Base-by-base conservation (phyloP, 2,329 filamentous ascomycete species). In the Botryotinia calthae region DNA sequence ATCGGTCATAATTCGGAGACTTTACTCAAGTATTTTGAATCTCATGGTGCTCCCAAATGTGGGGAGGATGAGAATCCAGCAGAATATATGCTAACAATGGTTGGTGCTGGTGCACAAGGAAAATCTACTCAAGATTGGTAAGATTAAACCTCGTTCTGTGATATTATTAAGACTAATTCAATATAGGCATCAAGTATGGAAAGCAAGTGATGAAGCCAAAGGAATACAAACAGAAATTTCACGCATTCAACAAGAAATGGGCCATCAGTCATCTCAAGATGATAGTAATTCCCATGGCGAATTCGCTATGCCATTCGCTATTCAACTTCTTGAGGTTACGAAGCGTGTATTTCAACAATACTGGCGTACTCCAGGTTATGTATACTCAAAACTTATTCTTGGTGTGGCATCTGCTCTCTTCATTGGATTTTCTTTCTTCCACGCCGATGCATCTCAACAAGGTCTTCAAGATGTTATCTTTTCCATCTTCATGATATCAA, bases 351-450 rank as follows among this genome's bases (percentile, higher is more conserved):
- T 93, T 81, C 86, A 91, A 78, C 92, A 94, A 80, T 93, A 93
- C 84, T 95, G 92, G 91, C 88, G 92, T 69, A 92, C 87, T 1
- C 92, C 92, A 0, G 85, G 87, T 1, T 95, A 94, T 82, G 90
- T 95, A 78, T 93, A 92, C 82, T 88, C 89, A 71, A 94, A 94
- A 82, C 78, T 86, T 1, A 81, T 86, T 1, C 86, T 93, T 34
- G 89, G 87, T 75, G 82, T 86, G 44, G 75, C 75, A 5, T 79
- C 74, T 80, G 76, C 85, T 83, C 61, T 85, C 16, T 92, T 92
- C 80, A 90, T 93, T 73, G 91, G 91, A 1, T 88, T 92, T 77
- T 90, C 89, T 0, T 91, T 93, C 78, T 88, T 87, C 80, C 86
- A 90, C 37, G 85, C 88, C 4, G 83, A 87, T 40, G 86, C 87